phyloP scores from a whole-genome alignment of 495 filamentous ascomycete genomes.

The Echria macrotheca region DNA sequence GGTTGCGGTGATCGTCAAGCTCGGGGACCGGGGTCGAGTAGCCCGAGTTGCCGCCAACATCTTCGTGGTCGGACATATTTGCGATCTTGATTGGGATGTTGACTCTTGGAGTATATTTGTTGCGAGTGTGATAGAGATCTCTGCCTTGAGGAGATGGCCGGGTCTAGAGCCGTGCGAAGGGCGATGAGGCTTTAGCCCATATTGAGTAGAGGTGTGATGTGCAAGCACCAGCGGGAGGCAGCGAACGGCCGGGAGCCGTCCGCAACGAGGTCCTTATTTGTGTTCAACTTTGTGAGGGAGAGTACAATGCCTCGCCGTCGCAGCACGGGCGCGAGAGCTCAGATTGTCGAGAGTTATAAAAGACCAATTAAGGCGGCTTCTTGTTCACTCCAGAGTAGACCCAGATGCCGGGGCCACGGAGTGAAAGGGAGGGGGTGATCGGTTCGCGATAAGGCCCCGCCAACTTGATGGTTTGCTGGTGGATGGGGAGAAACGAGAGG shows the following conservation, averaged over 20 bases:
- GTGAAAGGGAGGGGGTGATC: conserved; percentile 84
- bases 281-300: too few species aligned
- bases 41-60: conserved; percentile 38
- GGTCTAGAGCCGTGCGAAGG: conserved; percentile 22
- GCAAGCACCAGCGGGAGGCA: conserved; percentile 34
- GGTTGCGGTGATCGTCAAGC: conserved; percentile 87
- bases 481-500: background rate
- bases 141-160: conserved; percentile 6
- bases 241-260: conserved; percentile 37
- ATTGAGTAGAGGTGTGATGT: conserved; percentile 21
- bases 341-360: too few species aligned
- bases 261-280: conserved; percentile 24
- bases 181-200: conserved; percentile 26
- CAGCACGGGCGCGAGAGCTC: too few species aligned
- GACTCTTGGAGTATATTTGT: too few species aligned
- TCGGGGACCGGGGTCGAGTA: conserved; percentile 79
- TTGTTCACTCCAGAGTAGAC: conserved; percentile 93
- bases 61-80: conserved; percentile 57
- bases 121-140: too few species aligned
- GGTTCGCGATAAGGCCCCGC: conserved; percentile 74
- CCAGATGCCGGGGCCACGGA: conserved; percentile 85
- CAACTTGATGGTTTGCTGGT: conserved; percentile 72
- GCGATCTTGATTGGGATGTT: too few species aligned
- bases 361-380: conserved; percentile 91
- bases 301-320: too few species aligned